Conservation (phyloP, 345 rosid species). For the Pugionium cornutum region DNA sequence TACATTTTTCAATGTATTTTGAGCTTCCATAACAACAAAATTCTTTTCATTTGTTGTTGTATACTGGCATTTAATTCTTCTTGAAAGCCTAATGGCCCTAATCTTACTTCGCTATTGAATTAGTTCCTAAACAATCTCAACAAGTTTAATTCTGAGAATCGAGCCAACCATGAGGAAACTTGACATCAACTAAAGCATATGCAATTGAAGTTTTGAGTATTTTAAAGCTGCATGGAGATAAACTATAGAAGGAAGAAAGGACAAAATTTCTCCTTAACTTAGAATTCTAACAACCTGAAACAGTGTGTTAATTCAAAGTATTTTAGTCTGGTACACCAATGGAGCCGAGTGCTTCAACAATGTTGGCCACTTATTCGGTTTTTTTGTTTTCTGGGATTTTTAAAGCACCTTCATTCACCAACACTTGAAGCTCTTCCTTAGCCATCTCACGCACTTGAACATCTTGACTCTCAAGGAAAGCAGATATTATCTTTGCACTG, state of each 20-base stretch:
- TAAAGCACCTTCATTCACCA: slow-evolving; percentile 59
- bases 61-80: slow-evolving; percentile 42
- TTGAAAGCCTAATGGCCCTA: slow-evolving; percentile 44
- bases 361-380: slow-evolving; percentile 29
- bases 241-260: slow-evolving; percentile 8
- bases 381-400: slow-evolving; percentile 51
- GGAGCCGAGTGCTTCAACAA: slow-evolving; percentile 14
- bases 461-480: slow-evolving; percentile 66
- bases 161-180: background rate
- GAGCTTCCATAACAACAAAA: slow-evolving; percentile 11
- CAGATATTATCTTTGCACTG: slow-evolving; percentile 77
- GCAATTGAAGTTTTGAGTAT: background rate
- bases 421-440: slow-evolving; percentile 64
- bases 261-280: slow-evolving; percentile 14
- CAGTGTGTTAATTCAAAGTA: no score
- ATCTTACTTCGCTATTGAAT: slow-evolving; percentile 50
- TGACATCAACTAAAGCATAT: background rate
- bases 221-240: slow-evolving; percentile 7
- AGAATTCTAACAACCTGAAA: no score
- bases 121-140: slow-evolving; percentile 59
- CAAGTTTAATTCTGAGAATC: slow-evolving; percentile 1
- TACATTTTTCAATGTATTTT: slow-evolving; percentile 22
- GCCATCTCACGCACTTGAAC: slow-evolving; percentile 52
- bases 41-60: background rate
- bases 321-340: no score